Conservation (phyloP, 768 basidiomycete species). For the Heimioporus sp. region DNA sequence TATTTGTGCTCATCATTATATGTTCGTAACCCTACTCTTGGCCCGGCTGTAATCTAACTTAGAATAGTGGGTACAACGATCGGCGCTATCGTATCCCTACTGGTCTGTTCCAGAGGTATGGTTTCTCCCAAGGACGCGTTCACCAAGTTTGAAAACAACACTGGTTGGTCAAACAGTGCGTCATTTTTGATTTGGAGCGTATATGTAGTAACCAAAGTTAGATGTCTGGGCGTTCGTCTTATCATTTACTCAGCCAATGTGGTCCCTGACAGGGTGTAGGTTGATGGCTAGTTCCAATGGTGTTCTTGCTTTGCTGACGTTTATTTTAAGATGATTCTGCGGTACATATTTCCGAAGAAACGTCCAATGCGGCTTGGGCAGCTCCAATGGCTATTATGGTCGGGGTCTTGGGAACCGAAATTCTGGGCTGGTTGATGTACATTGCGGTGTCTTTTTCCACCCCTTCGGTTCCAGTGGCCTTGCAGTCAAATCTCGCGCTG, state of each 20-base stretch:
- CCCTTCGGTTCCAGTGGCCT: constrained; percentile 33
- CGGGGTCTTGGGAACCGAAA: constrained; percentile 37
- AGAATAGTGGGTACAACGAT: constrained; percentile 19
- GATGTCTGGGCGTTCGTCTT: constrained; percentile 26
- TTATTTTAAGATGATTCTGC: constrained; percentile 42
- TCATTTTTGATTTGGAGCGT: background rate
- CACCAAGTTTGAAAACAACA: constrained; percentile 26
- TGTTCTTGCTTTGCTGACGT: background rate
- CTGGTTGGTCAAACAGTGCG: constrained; percentile 21
- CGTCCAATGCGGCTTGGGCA: constrained; percentile 39
- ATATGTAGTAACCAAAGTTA: background rate
- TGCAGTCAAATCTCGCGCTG: constrained; percentile 34
- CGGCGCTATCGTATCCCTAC: constrained; percentile 12
- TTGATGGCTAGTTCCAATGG: background rate
- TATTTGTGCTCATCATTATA: constrained; percentile 13
- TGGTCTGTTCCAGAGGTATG: constrained; percentile 16
- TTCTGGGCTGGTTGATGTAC: constrained; percentile 42
- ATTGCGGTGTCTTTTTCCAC: constrained; percentile 46
- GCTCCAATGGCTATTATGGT: constrained; percentile 46
- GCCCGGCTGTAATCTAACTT: background rate
- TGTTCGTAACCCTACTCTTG: constrained; percentile 4
- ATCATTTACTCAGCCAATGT: constrained; percentile 27
- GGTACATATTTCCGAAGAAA: constrained; percentile 47
- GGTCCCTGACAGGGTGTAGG: constrained; percentile 24
- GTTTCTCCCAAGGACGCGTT: constrained; percentile 18